These are phyloP conservation scores for Ganoderma sp. DNA, from an alignment of 1,284 basidiomycete species.

Conservation along the genomic window DNA sequence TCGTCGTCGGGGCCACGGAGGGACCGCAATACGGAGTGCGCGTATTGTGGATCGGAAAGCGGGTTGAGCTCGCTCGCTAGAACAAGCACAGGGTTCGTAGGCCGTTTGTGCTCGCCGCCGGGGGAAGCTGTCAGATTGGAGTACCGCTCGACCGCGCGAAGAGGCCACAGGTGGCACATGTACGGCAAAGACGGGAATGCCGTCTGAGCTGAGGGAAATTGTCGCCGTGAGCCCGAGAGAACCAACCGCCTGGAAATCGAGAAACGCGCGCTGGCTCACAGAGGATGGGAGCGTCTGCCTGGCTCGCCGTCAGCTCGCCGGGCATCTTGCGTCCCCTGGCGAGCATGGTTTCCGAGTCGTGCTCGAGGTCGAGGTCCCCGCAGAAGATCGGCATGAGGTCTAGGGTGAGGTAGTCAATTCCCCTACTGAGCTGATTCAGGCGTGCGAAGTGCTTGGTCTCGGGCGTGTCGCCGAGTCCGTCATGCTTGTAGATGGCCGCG, in stretches of 20 bases:
- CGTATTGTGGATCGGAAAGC: background rate
- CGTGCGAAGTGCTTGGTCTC: background rate
- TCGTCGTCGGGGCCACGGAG: background rate
- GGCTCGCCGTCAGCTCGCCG: background rate
- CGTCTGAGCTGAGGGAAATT: constrained; percentile 5
- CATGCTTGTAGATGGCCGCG: background rate
- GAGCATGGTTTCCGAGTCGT: constrained; percentile 16
- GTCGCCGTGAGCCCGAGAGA: background rate
- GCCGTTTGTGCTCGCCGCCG: background rate
- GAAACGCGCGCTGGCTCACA: background rate
- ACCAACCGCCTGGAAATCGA: background rate
- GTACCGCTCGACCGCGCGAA: constrained; percentile 25
- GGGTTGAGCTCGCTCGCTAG: background rate
- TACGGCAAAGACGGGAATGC: constrained; percentile 15
- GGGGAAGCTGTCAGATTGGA: constrained; percentile 18
- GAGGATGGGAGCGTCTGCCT: background rate
- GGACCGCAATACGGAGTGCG: background rate
- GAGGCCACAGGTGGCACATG: constrained; percentile 19
- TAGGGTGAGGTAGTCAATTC: background rate
- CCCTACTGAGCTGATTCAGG: background rate
- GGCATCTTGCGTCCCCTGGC: constrained; percentile 17
- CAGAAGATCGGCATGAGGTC: constrained; percentile 23
- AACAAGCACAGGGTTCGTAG: background rate
- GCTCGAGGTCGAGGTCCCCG: constrained; percentile 21
- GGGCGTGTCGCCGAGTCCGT: background rate